These are phyloP conservation scores for Gyromitra esculenta DNA, from an alignment of 2,329 filamentous ascomycete genomes.

Conservation along the genomic window DNA sequence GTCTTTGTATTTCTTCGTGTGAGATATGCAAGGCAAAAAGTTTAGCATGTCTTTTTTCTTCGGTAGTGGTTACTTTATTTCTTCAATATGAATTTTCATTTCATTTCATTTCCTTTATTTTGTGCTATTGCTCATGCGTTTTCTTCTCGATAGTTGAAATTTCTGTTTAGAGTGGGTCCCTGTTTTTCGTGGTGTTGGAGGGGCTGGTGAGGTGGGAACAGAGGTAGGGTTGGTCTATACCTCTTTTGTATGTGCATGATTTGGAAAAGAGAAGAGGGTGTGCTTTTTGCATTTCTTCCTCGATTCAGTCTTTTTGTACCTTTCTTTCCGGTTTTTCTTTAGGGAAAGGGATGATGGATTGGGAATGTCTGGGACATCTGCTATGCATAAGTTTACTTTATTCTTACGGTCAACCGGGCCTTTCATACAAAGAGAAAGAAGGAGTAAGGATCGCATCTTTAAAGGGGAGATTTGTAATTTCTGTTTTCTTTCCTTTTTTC, in stretches of 20 bases:
- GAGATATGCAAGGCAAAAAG: constrained; percentile 42
- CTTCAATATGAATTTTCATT: constrained; percentile 33
- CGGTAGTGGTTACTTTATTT: constrained; percentile 30
- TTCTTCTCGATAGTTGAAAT: constrained; percentile 15
- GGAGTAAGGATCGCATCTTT: constrained; percentile 20
- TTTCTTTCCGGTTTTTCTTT: constrained; percentile 14
- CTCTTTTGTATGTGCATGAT: constrained; percentile 32
- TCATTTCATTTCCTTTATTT: constrained; percentile 13
- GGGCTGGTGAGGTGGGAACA: constrained; percentile 1
- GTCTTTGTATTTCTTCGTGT: constrained; percentile 37
- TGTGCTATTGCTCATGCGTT: constrained; percentile 11
- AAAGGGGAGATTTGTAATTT: constrained; percentile 18
- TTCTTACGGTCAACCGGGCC: constrained; percentile 4
- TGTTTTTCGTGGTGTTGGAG: constrained; percentile 43
- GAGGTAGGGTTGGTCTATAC: constrained; percentile 27
- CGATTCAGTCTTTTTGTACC: constrained; percentile 16
- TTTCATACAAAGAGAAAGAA: background rate
- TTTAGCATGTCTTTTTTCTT: constrained; percentile 38
- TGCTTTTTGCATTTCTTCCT: constrained; percentile 23
- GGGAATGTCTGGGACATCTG: background rate
- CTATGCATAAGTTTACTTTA: constrained; percentile 15
- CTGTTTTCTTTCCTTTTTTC: constrained; percentile 15
- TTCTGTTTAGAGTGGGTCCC: constrained; percentile 35
- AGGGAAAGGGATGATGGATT: constrained; percentile 9
- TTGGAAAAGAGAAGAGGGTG: constrained; percentile 9